Base-by-base conservation (phyloP, 2,329 filamentous ascomycete genomes). In the Whalleya microplaca region DNA sequence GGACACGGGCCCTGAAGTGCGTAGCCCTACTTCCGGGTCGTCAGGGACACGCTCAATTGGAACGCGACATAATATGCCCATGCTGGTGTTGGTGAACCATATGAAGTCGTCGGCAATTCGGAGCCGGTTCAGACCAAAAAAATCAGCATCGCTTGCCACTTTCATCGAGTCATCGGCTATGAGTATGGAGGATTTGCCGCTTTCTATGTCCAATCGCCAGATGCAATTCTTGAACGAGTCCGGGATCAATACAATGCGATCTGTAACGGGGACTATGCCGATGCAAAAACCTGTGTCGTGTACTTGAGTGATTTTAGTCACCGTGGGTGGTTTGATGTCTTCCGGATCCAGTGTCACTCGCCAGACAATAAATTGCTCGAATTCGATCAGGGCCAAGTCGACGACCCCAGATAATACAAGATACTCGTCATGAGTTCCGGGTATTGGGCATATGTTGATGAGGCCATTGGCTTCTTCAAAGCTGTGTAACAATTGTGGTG, bases 71-170 rank as follows among this genome's bases (percentile, higher is more conserved):
- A 72, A 23, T 16, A 20, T 62, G 52, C 70, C 70, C 14, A 50
- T 56, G 46, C 69, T 66, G 18, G 64, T 70, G 41, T 72, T 72
- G 10, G 68, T 70, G 55, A 69, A 72, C 56, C 67, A 71, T 3
- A 71, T 40, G 47, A 49, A 66, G 21, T 61, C 48, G 9, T 56
- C 64, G 23, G 61, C 53, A 27, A 72, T 23, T n/a, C 65, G 60
- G 7, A 71, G 40, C 5, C 66, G 62, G 56, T 70, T 72, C 3
- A 72, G 51, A 20, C 70, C 69, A 32, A 68, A 71, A 55, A 61
- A 65, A 48, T 62, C 58, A 2, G 66, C 69, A 1, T 54, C 60
- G 3, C 46, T 23, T 7, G 59, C 57, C 2, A 48, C 44, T 46
- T 56, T 59, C 66, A 72, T 69, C 18, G 59, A 52, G 9, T 68